These are phyloP conservation scores for Lactarius indigo DNA, from an alignment of 768 basidiomycete species.

Conservation along the genomic window DNA sequence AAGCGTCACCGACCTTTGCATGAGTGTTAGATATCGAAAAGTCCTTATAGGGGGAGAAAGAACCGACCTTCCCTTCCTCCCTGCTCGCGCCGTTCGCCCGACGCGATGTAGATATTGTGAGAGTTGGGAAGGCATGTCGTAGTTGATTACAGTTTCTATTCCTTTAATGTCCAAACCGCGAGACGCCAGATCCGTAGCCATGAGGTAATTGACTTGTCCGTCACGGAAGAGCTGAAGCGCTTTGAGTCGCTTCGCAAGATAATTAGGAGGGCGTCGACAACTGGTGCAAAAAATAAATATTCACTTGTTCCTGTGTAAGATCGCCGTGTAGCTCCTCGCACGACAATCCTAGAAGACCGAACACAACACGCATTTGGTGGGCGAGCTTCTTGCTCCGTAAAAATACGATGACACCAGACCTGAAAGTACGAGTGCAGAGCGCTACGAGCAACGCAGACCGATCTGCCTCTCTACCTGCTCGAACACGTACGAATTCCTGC, in stretches of 20 bases:
- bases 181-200: slow-evolving; percentile 95
- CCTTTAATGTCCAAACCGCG: slow-evolving; percentile 97
- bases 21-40: slow-evolving; percentile 16
- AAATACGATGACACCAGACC: slow-evolving; percentile 83
- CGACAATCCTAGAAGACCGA: slow-evolving; percentile 82
- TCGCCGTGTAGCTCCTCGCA: slow-evolving; percentile 95
- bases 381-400: slow-evolving; percentile 95
- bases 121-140: slow-evolving; percentile 94
- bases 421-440: slow-evolving; percentile 87
- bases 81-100: slow-evolving; percentile 95
- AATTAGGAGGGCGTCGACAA: background rate
- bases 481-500: slow-evolving; percentile 94
- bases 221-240: slow-evolving; percentile 87
- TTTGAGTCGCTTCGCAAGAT: slow-evolving; percentile 62
- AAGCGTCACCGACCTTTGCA: slow-evolving; percentile 79
- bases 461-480: slow-evolving; percentile 72
- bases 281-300: slow-evolving; percentile 23
- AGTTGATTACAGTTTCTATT: slow-evolving; percentile 96
- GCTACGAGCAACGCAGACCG: slow-evolving; percentile 73
- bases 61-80: slow-evolving; percentile 81
- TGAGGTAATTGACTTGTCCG: slow-evolving; percentile 82
- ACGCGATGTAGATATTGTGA: slow-evolving; percentile 96
- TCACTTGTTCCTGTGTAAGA: slow-evolving; percentile 91
- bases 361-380: slow-evolving; percentile 94
- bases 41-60: background rate